Evolutionary conservation across 2,329 filamentous ascomycete genomes (phyloP), one percentile per base, ranked within the genome.

Genomic region (Aureobasidium sp.): DNA sequence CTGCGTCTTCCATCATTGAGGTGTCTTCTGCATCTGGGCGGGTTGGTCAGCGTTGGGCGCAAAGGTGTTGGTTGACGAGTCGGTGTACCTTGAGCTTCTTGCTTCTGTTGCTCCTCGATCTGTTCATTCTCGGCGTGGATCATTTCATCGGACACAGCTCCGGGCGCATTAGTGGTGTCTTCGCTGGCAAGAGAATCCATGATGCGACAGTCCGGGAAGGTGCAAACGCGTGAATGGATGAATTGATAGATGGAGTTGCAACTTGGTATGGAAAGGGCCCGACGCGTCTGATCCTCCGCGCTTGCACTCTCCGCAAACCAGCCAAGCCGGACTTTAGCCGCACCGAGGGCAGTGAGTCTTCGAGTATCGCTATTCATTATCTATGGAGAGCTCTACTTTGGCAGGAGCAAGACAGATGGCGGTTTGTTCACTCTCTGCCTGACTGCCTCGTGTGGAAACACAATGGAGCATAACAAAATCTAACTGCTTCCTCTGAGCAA

Each of bases 81-180:
- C 8, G 22, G 40, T 35, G 19, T 49, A 60, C 57, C 57, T 60
- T 60, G 44, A 50, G 57, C 57, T 63, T 62, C 39, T 63, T 67
- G 66, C 40, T 22, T 19, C 19, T 44, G 40, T 22, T 44, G 40
- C 11, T 65, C 62, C 62, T 72, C 70, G 8, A 69, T 57, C 22
- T 66, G 69, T 49, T 72, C 70, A 57, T 73, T 73, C 62, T 74
- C 72, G 7, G 65, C 67, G 35, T 68, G 66, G 17, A 73, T 74
- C 66, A 74, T 59, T 48, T 71, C 68, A 52, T 74, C 72, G 4
- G 71, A 73, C 15, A 68, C 68, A 59, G 72, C 67, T 27, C 65
- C 71, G 29, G 70, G 70, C 49, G 70, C 71, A 58, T 69, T 63
- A 33, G 31, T 44, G 5, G 60, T 60, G n/a, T 66, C 64, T 57